phyloP scores from a whole-genome alignment of 768 basidiomycete species.

The Pleurotus eryngii region DNA sequence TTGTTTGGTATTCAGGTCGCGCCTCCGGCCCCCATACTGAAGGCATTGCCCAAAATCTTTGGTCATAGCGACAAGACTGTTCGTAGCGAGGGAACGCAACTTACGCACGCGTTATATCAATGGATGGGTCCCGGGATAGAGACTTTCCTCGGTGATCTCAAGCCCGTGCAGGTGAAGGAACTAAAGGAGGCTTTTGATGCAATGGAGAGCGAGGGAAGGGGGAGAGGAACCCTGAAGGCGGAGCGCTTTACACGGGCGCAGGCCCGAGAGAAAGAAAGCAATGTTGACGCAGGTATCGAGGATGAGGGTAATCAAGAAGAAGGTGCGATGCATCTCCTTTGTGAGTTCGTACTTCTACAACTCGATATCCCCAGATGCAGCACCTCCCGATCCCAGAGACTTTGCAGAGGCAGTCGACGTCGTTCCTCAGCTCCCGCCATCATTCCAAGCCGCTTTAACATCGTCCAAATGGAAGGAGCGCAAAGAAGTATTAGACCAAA shows the following conservation, averaged over 20 bases:
- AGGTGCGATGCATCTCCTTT: conserved; percentile 32
- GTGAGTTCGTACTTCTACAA: conserved; percentile 10
- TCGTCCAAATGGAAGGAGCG: conserved; percentile 99
- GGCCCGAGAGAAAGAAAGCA: conserved; percentile 65
- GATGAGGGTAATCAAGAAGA: conserved; percentile 38
- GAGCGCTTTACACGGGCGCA: conserved; percentile 75
- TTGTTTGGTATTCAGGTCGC: conserved; percentile 75
- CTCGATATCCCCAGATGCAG: conserved; percentile 35
- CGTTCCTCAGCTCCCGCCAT: conserved; percentile 67
- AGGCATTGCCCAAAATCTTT: conserved; percentile 88
- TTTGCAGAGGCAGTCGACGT: conserved; percentile 83
- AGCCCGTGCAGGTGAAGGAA: conserved; percentile 96
- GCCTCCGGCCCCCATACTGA: conserved; percentile 78
- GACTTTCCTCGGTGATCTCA: conserved; percentile 83
- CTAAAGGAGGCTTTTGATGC: conserved; percentile 85
- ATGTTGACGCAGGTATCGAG: conserved; percentile 29
- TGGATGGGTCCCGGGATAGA: conserved; percentile 84
- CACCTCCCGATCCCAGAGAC: conserved; percentile 69
- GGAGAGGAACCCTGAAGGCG: conserved; percentile 77
- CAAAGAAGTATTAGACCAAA: conserved; percentile 86
- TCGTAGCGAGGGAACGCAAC: conserved; percentile 81
- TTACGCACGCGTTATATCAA: conserved; percentile 77
- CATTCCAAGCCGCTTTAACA: conserved; percentile 68
- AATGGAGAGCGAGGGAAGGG: conserved; percentile 82
- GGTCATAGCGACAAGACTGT: conserved; percentile 94